Evolutionary conservation across 2,329 filamentous ascomycete genomes (phyloP), one percentile per base, ranked within the genome.

Genomic region (Pseudonectria foliicola): DNA sequence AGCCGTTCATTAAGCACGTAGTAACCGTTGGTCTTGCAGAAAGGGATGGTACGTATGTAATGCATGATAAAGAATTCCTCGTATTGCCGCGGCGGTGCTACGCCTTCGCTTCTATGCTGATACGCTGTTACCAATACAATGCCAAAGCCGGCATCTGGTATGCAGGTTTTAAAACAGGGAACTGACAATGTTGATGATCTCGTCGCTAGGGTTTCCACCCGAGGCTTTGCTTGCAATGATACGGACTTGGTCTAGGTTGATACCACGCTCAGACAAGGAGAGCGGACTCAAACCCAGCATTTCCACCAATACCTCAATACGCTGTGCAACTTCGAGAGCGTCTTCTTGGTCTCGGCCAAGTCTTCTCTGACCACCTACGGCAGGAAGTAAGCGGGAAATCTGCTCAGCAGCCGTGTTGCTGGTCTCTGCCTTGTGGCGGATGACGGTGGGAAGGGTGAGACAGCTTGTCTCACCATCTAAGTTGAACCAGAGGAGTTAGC

Each of bases 391-490:
- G 14, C 45, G 41, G 10, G 39, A 27, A 25, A 48, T 42, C 27
- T 46, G 45, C 25, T 21, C 29, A 13, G 43, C 43, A 18, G 39
- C 39, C 30, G 14, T 23, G 7, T 13, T 24, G 16, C 15, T 25
- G 4, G 28, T 33, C 30, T 26, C 23, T 37, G 31, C 29, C 26
- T 40, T 42, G 38, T 40, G 37, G 33, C 30, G 34, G 25, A 36
- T 34, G 30, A 41, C 39, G 32, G 38, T 30, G 7, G 30, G 39
- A n/a, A 45, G 33, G 12, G 44, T 43, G 13, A 47, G 43, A 38
- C 38, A 39, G 34, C 38, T 43, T 10, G 42, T 49, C 42, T 43
- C 46, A 47, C 46, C 44, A 42, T 53, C 37, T 45, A 13, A 16
- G 23, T 14, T 27, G n/a, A n/a, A n/a, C n/a, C 14, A 13, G 38